Evolutionary conservation across 257 asterid species (phyloP), one percentile per base, ranked within the genome.

Genomic region (Jacaranda copaia): DNA sequence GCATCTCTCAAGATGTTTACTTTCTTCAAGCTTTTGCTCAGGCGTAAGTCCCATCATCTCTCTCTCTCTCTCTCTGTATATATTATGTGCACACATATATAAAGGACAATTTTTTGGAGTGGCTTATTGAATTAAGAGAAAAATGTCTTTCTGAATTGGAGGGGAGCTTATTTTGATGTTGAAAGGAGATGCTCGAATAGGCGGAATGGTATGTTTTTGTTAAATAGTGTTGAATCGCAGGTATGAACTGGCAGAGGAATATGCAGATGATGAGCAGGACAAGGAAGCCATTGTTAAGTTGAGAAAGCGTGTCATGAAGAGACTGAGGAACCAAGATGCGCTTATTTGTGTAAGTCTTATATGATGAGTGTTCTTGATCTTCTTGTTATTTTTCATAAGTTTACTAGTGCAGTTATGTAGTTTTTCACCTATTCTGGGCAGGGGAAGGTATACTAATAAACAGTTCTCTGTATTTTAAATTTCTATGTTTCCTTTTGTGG

Each of bases 221-320:
- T 10, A 42, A 68, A 0, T 58, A 57, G 62, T 51, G 46, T 74
- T 68, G 75, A 49, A 57, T 57, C 60, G 72, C 84, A 87, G 95
- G 75, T 89, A 89, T 74, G 91, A 84, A 70, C 70, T 84, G 18
- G 92, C 92, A 0, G 95, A 86, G 79, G 92, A 84, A 55, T 89
- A 84, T 80, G 92, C 91, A 16, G 95, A 86, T 72, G 95, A 89
- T 58, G 92, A 89, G n/a, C 92, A 89, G 48, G 92, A 87, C 69
- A 89, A 86, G 75, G 89, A 78, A 62, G 88, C 89, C 65, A 89
- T 89, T 51, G 38, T 61, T 70, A 81, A 77, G 74, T 68, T 89
- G 83, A 81, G 91, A 79, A 87, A 86, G 77, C 89, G 91, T n/a
- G 95, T 87, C 63, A 48, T 88, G 82, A 86, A 81, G 85, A 79